phyloP scores from a whole-genome alignment of 108 stramenopile species.

The Skeletonema tropicum region DNA sequence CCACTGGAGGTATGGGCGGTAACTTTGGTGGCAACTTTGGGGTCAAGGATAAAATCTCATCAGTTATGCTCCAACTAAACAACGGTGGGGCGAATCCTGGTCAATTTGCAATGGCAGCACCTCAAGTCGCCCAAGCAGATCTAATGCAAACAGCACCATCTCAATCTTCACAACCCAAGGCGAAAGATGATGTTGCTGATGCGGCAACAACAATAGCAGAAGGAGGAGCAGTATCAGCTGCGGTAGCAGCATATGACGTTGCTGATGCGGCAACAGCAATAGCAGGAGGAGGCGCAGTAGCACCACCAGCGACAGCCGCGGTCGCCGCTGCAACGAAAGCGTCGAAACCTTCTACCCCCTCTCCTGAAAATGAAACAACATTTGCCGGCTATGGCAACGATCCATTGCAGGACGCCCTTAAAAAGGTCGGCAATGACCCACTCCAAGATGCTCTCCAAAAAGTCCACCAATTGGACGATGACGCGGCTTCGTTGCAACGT shows the following conservation, averaged over 20 bases:
- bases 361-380: background rate
- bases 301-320: background rate
- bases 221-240: background rate
- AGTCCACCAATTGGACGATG: background rate
- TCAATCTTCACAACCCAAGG: background rate
- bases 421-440: background rate
- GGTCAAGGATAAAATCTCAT: background rate
- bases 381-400: background rate
- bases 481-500: slow-evolving; percentile 1
- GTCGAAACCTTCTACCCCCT: background rate
- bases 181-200: background rate
- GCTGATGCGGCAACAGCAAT: background rate
- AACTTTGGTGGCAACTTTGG: background rate
- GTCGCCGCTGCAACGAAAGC: background rate
- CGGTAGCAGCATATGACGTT: background rate
- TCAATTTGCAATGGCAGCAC: background rate
- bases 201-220: background rate
- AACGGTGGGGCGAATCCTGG: background rate
- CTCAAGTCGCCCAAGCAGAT: background rate
- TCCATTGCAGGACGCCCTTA: background rate
- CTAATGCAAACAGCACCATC: background rate
- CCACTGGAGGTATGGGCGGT: background rate
- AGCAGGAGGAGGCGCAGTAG: background rate
- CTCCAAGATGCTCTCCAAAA: background rate
- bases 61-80: background rate